Base-by-base conservation (phyloP, 495 filamentous ascomycete species). In the Aspergillus homomorphus region DNA sequence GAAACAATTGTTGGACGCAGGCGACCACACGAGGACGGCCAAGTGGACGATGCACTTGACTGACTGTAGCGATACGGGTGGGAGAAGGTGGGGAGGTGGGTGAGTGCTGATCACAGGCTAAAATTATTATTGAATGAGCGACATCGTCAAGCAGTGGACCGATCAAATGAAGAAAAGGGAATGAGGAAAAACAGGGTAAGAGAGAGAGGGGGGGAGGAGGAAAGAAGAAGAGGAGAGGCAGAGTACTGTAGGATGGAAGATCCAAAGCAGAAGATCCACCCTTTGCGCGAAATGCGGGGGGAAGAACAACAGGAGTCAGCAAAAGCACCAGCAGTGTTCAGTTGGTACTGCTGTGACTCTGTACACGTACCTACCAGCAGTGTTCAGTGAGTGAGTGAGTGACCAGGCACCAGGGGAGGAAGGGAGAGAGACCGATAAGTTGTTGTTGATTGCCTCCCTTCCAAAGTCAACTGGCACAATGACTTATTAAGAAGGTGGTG, bases 21-120 rank as follows among this genome's bases (percentile, higher is more conserved):
- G 54, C 55, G 58, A 57, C 67, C 67, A 69, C 53, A 65, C 62
- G 61, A 38, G 33, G 57, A 45, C 23, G 54, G 52, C 53, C 62
- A 62, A 67, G 58, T 69, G 64, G 66, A 54, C 54, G 57, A 57
- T 56, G 57, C 51, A 28, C 53, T 53, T 50, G 56, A 53, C 49
- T 53, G 54, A 33, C 16, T 51, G 48, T 15, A 26, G 55, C 16
- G 42, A 51, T 38, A 12, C 33, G 33, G 15, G 8, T 5, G 12
- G 12, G 33, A 12, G 10, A 38, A 38, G 10, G 5, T 9, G 33
- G 33, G 33, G 33, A 14, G 8, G 33, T n/a, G 33, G 15, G 4
- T 30, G 4, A 10, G 26, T 5, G 33, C 7, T 38, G 33, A 38
- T 38, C 12, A 38, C 33, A 38, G 33, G 7, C 33, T 38, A 38